Base-by-base conservation (phyloP, 2,329 filamentous ascomycete species). In the Alternaria postmessia region DNA sequence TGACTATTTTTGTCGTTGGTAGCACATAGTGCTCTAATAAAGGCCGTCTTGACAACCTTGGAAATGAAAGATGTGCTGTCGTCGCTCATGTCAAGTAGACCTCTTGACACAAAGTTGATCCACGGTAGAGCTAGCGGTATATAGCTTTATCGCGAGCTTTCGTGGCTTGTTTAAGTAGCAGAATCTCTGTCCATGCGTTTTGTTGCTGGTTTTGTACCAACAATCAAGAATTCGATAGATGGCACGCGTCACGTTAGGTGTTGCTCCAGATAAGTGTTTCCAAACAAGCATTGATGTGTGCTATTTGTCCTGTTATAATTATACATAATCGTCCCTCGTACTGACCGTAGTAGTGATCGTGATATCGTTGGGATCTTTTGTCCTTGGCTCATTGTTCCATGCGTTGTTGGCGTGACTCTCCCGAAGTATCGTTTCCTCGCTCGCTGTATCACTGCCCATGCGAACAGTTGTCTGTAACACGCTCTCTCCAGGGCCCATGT, bases 401-500 rank as follows among this genome's bases (percentile, higher is more conserved):
- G 46, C 12, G 28, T 56, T 49, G 26, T 49, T 47, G 28, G 36
- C 43, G n/a, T 38, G 51, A 44, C 39, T 56, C 18, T 67, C 70
- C 39, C 67, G 57, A 12, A 74, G 48, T 24, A 75, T 73, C 24
- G 67, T 69, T 58, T 75, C 72, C 43, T 74, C 70, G 39, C 72
- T 74, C 18, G 66, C 63, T 32, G 67, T 66, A n/a, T 72, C 65
- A 30, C 64, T 64, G 1, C 61, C 64, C 57, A 67, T 64, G 30
- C 67, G 63, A 24, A 72, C 62, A 7, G 65, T 70, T 16, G 68
- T 70, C 44, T 67, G 62, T 18, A 72, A 39, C 14, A 63, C 58
- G 42, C 63, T 64, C n/a, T 43, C 58, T 2, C 64, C 63, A 12
- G 65, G 59, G 2, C 69, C 70, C 51, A 69, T 61, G 38, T 70